Conservation (phyloP, 2,329 filamentous ascomycete species). For the Fusarium sp. region DNA sequence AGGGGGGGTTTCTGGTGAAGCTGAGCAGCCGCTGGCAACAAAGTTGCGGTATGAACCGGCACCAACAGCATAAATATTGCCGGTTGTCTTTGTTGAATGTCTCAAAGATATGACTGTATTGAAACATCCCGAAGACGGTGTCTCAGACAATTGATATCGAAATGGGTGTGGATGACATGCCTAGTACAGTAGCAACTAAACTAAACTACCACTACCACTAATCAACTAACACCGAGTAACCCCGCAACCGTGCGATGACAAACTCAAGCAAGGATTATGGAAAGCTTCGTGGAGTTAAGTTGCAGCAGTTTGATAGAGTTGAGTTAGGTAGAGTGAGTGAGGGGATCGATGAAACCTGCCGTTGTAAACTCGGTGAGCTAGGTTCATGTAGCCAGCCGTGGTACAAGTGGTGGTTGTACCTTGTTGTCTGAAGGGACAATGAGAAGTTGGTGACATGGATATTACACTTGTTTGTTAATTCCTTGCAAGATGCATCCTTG, state of each 20-base stretch:
- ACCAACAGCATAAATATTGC: constrained; percentile 13
- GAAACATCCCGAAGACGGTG: constrained; percentile 26
- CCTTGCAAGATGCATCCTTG: constrained; percentile 17
- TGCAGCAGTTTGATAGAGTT: not conserved
- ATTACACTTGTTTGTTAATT: constrained; percentile 23
- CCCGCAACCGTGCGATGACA: constrained; percentile 35
- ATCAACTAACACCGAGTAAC: constrained; percentile 39
- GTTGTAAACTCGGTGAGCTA: constrained; percentile 33
- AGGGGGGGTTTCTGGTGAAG: constrained; percentile 17
- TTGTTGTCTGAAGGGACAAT: constrained; percentile 16
- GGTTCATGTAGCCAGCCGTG: constrained; percentile 18
- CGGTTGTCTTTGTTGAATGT: not conserved
- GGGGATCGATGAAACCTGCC: constrained; percentile 22
- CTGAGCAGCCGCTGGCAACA: constrained; percentile 7
- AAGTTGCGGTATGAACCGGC: constrained; percentile 32
- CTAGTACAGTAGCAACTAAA: constrained; percentile 22
- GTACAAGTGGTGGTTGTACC: constrained; percentile 38
- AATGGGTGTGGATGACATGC: constrained; percentile 28
- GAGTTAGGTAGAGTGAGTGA: not conserved
- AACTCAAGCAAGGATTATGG: constrained; percentile 33
- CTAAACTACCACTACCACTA: not conserved
- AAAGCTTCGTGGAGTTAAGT: constrained; percentile 2
- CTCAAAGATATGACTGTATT: constrained; percentile 16
- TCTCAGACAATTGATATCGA: constrained; percentile 20
- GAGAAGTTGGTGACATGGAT: constrained; percentile 33